Evolutionary conservation across 257 asterid genomes (phyloP).

Genomic region (Sherardia arvensis): DNA sequence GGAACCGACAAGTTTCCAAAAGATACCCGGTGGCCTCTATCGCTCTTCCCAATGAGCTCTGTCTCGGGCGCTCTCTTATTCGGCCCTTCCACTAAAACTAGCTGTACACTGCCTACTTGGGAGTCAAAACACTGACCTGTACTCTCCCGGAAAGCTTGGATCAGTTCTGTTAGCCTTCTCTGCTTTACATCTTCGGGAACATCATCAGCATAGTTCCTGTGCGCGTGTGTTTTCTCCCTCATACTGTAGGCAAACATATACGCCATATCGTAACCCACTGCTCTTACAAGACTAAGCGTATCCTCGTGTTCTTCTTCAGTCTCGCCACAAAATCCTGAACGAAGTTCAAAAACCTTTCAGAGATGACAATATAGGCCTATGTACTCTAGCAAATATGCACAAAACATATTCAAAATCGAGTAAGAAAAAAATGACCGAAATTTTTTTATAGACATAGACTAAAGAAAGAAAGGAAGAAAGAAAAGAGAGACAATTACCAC

Average conservation of each 20-base stretch:
- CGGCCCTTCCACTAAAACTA: conserved; percentile 91
- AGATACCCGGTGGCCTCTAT: conserved; percentile 84
- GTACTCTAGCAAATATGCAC: background rate
- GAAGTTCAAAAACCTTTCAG: conserved; percentile 11
- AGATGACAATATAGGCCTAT: conserved; percentile 2
- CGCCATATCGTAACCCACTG: conserved; percentile 91
- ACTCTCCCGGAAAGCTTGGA: conserved; percentile 70
- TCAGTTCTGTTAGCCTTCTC: conserved; percentile 79
- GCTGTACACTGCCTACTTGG: conserved; percentile 69
- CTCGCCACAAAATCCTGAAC: conserved; percentile 91
- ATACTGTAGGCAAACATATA: conserved; percentile 99
- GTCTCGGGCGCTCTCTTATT: conserved; percentile 86
- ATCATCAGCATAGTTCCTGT: conserved; percentile 77
- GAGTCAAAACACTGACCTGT: conserved; percentile 77
- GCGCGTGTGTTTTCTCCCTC: conserved; percentile 99
- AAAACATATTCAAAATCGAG: conserved; percentile 2
- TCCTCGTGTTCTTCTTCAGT: conserved; percentile 88
- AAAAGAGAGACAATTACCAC: conserved; percentile 45
- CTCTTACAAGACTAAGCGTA: conserved; percentile 54
- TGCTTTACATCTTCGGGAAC: conserved; percentile 77
- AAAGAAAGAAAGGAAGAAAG: background rate
- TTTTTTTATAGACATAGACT: background rate
- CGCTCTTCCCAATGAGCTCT: conserved; percentile 90
- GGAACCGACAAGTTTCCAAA: conserved; percentile 46
- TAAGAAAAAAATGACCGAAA: conserved; percentile 9